These are phyloP conservation scores for Russula sp. DNA, from an alignment of 768 basidiomycete genomes.

Conservation along the genomic window DNA sequence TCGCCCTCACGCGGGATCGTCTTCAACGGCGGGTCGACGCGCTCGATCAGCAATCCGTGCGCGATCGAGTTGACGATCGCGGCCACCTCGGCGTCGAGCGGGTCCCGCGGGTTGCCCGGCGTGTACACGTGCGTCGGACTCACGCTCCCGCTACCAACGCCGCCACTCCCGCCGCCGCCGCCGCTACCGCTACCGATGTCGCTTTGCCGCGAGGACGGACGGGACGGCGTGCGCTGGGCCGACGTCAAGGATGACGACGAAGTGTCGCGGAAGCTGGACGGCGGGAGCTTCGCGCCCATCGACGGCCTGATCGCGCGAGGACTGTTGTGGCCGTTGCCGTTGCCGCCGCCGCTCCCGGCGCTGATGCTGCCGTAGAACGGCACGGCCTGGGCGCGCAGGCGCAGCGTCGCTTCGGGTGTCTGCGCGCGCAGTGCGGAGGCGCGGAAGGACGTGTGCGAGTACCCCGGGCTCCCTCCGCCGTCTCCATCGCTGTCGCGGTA, in stretches of 20 bases:
- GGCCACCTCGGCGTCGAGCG: slow-evolving; percentile 77
- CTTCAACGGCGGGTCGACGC: slow-evolving; percentile 72
- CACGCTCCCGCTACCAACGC: not conserved
- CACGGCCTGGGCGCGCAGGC: slow-evolving; percentile 54
- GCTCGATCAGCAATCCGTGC: slow-evolving; percentile 72
- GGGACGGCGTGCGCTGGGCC: slow-evolving; percentile 41
- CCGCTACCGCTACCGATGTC: slow-evolving; percentile 36
- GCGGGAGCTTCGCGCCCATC: slow-evolving; percentile 46
- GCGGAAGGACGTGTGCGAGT: slow-evolving; percentile 35
- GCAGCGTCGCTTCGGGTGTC: slow-evolving; percentile 61
- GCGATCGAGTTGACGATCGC: slow-evolving; percentile 65
- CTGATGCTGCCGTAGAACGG: slow-evolving; percentile 41
- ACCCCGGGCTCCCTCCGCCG: slow-evolving; percentile 10
- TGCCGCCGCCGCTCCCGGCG: not conserved
- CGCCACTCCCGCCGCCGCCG: not conserved
- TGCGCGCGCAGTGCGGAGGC: slow-evolving; percentile 47
- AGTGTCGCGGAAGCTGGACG: slow-evolving; percentile 69
- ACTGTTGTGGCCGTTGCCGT: slow-evolving; percentile 30
- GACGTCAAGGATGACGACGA: slow-evolving; percentile 34
- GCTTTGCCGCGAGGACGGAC: slow-evolving; percentile 60
- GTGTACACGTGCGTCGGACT: slow-evolving; percentile 56
- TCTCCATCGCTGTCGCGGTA: slow-evolving; percentile 30
- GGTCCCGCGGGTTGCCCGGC: slow-evolving; percentile 63
- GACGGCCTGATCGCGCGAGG: slow-evolving; percentile 36
- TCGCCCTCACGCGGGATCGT: slow-evolving; percentile 62